These are phyloP conservation scores for Penicillium sp. DNA, from an alignment of 2,329 filamentous ascomycete species.

Conservation along the genomic window DNA sequence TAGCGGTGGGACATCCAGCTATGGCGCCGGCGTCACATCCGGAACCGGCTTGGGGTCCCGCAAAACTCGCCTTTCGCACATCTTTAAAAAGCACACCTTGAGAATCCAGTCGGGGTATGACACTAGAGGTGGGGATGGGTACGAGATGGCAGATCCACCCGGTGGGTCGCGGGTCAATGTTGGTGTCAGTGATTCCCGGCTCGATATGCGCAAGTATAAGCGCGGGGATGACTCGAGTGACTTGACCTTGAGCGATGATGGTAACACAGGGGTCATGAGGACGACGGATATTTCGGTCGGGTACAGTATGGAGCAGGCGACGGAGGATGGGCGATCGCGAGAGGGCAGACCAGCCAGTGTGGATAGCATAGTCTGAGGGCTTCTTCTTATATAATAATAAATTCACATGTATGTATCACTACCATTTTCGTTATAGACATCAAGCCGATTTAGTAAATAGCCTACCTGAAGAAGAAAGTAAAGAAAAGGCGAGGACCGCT, in stretches of 20 bases:
- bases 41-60: slow-evolving; percentile 9
- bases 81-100: slow-evolving; percentile 4
- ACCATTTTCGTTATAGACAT: not conserved
- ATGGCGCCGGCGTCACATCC: slow-evolving; percentile 7
- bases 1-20: slow-evolving; percentile 11
- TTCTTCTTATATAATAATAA: not conserved
- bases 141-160: slow-evolving; percentile 17
- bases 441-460: not conserved
- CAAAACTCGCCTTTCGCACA: not conserved
- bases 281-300: slow-evolving; percentile 22
- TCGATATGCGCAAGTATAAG: slow-evolving; percentile 25
- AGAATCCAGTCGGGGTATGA: not conserved
- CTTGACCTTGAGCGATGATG: slow-evolving; percentile 14
- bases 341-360: slow-evolving; percentile 16
- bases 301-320: slow-evolving; percentile 10
- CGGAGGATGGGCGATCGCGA: slow-evolving; percentile 4
- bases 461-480: not conserved
- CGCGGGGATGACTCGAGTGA: slow-evolving; percentile 17
- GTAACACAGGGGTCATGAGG: slow-evolving; percentile 17
- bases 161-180: slow-evolving; percentile 8
- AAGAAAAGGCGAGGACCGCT: not conserved
- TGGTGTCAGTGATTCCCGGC: not conserved
- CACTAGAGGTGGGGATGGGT: too few species aligned
- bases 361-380: slow-evolving; percentile 20
- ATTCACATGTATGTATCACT: not conserved